A percentile compares a stretch with the other conserved stretches of the same genome.
Conservation (phyloP, 192 early-diverging fungal species). For the Piromyces sp. region DNA sequence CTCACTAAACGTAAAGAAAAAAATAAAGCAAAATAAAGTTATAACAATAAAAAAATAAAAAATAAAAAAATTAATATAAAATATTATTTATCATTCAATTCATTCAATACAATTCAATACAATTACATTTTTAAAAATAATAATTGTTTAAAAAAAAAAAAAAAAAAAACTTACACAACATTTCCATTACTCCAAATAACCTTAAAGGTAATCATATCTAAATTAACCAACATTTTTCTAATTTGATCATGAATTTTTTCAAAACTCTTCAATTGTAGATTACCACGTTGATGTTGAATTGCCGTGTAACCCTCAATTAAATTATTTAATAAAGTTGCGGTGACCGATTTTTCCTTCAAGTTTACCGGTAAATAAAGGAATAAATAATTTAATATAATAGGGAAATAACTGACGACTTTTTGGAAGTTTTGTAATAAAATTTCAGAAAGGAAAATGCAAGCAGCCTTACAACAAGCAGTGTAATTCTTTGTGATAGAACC, state of each 20-base stretch:
- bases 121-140: too few relatives aligned
- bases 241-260: slow-evolving; percentile 1
- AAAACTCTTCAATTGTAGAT: background rate
- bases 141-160: too few relatives aligned
- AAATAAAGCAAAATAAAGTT: too few relatives aligned
- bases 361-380: slow-evolving; percentile 12
- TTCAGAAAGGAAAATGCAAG: slow-evolving; percentile 14
- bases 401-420: slow-evolving; percentile 12
- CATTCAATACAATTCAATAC: too few relatives aligned
- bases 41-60: background rate
- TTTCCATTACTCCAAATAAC: slow-evolving; percentile 11
- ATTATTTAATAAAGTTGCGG: slow-evolving; percentile 7
- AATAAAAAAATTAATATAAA: background rate
- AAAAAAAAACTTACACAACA: too few relatives aligned
- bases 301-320: slow-evolving; percentile 17
- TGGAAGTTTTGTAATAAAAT: slow-evolving; percentile 17
- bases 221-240: slow-evolving; percentile 10
- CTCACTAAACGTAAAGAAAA: background rate
- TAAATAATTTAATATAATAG: slow-evolving; percentile 21
- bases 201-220: slow-evolving; percentile 5
- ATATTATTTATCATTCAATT: background rate
- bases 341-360: slow-evolving; percentile 8
- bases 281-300: slow-evolving; percentile 3
- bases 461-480: slow-evolving; percentile 2
- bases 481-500: slow-evolving; percentile 12